Evolutionary conservation across 2,329 filamentous ascomycete species (phyloP).

Genomic region (Scytalidium sp.): DNA sequence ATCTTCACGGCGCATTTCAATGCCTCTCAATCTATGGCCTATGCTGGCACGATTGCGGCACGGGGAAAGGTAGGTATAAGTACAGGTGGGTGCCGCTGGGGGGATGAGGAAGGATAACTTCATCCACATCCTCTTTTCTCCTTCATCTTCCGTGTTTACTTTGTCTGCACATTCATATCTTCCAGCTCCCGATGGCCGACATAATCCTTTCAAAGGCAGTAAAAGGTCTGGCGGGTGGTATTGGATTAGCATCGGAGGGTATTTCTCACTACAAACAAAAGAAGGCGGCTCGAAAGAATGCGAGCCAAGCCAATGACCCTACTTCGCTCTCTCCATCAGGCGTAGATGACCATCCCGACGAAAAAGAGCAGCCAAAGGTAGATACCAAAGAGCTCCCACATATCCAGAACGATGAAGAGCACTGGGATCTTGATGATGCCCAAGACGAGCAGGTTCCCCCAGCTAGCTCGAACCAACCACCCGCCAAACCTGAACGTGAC

Average conservation of each 20-base stretch:
- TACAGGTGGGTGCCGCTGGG: background rate
- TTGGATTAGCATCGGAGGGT: conserved; percentile 9
- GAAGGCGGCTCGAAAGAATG: conserved; percentile 1
- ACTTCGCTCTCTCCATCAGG: background rate
- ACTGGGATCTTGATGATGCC: conserved; percentile 3
- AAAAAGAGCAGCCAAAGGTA: background rate
- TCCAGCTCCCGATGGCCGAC: background rate
- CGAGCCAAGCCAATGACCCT: background rate
- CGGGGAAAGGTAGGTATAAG: background rate
- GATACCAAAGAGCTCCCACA: background rate
- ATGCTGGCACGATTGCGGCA: background rate
- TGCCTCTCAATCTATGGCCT: background rate
- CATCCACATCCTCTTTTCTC: background rate
- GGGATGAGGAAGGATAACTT: background rate
- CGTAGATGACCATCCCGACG: background rate
- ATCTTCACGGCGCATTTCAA: background rate
- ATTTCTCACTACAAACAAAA: conserved; percentile 4
- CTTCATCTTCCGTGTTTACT: background rate
- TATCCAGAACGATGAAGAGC: background rate
- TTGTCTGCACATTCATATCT: background rate
- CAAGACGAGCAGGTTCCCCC: background rate
- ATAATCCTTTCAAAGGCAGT: background rate
- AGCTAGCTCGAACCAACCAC: background rate
- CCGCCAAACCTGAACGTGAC: conserved; percentile 1
- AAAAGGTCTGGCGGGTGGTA: conserved; percentile 9